Percentiles rank a stretch among this genome's conserved stretches.
phyloP scores from a whole-genome alignment of 1,139 yeast species.

The Candida labiduridarum region DNA sequence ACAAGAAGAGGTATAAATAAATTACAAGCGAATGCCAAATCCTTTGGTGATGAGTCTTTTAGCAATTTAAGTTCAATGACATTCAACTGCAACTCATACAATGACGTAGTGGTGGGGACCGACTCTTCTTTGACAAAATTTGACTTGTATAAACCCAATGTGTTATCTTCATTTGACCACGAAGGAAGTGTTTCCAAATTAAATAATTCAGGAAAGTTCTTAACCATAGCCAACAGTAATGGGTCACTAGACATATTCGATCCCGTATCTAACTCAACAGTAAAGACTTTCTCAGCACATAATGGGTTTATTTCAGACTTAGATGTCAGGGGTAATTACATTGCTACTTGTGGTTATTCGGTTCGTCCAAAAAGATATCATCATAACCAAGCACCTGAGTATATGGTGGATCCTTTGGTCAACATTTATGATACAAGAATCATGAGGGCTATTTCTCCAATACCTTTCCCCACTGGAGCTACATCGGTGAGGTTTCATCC shows the following conservation, averaged over 20 bases:
- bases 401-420: constrained; percentile 72
- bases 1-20: constrained; percentile 59
- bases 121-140: constrained; percentile 50
- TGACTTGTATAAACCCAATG: constrained; percentile 60
- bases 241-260: constrained; percentile 84
- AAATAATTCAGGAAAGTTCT: constrained; percentile 37
- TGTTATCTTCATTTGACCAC: constrained; percentile 25
- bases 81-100: constrained; percentile 33
- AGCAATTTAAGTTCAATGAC: constrained; percentile 40
- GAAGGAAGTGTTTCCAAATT: constrained; percentile 38
- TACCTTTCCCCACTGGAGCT: constrained; percentile 91
- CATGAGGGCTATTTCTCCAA: constrained; percentile 74
- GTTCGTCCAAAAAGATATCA: constrained; percentile 43
- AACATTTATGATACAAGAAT: constrained; percentile 79
- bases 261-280: constrained; percentile 53
- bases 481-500: constrained; percentile 85
- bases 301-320: constrained; percentile 76
- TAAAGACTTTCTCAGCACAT: constrained; percentile 71
- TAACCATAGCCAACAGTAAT: constrained; percentile 65
- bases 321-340: constrained; percentile 73
- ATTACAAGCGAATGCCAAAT: constrained; percentile 33
- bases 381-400: constrained; percentile 24
- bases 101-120: constrained; percentile 42
- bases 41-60: constrained; percentile 30
- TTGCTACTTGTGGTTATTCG: constrained; percentile 84